Base-by-base conservation (phyloP, 805 yeast species). In the Monosporozyma siamensis region DNA sequence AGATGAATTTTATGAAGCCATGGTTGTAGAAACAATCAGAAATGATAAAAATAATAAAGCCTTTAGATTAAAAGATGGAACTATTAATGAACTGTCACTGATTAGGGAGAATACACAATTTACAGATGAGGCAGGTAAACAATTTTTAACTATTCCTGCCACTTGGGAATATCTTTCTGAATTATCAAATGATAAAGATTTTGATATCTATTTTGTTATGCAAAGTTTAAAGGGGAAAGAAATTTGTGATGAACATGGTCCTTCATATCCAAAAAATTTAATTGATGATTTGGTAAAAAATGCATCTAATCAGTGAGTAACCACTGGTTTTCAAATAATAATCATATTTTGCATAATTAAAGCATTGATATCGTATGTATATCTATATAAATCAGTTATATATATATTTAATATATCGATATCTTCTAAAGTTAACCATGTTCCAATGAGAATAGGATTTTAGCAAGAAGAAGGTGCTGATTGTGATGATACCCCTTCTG, bases 101-200 rank as follows among this genome's bases (percentile, higher is more conserved):
- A 22, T 35, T 14, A 36, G 35, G 14, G 31, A 43, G 24, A 45
- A 38, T 12, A 31, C 43, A 6, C 34, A 41, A 34, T 45, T 44
- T 46, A 49, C 42, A 10, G 52, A 44, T 37, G 56, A 40, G 36
- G 36, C 41, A 7, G 50, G 76, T 2, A 59, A 64, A 30, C 72
- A 74, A 52, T 67, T 83, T 35, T 64, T 86, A 46, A 83, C 87
- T 0, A 68, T 83, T 0, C 77, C 83, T 14, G 92, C 92, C 2
- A 80, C 83, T 2, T 86, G 95, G 95, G 90, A 85, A 56, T 82
- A 81, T 55, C 61, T 86, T 37, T 74, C 69, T 42, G 70, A 69
- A 37, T 64, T 68, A 21, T 69, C 72, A 40, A 73, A 75, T 26
- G 70, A 66, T 30, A 54, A 61, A 18, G 72, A 72, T 14, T 55